Evolutionary conservation across 106 monocot genomes (phyloP).

Genomic region (Amphibolis antarctica): DNA sequence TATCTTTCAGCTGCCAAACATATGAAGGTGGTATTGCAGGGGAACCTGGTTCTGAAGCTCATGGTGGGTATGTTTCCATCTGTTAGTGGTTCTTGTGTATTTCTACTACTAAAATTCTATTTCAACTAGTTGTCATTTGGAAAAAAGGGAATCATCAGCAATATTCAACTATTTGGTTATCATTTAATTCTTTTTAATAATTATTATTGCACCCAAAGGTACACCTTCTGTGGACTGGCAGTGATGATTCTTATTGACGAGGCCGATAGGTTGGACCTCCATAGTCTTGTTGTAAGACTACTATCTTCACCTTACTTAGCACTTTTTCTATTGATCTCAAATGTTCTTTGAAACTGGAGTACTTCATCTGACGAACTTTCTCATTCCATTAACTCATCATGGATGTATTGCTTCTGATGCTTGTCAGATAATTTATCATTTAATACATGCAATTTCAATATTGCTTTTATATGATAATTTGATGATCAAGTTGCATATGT

Average conservation of each 20-base stretch:
- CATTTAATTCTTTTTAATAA: not conserved
- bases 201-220: constrained; percentile 34
- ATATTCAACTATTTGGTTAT: not conserved
- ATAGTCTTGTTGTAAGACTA: constrained; percentile 69
- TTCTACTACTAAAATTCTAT: no score
- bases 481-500: no score
- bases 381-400: no score
- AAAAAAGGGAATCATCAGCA: no score
- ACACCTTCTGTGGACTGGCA: constrained; percentile 98
- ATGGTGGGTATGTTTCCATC: constrained; percentile 87
- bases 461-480: no score
- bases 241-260: constrained; percentile 84
- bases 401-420: no score
- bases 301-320: not conserved
- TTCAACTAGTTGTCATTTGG: no score
- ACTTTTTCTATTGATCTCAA: not conserved
- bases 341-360: not conserved
- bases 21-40: constrained; percentile 99
- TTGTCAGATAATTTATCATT: no score
- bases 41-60: constrained; percentile 97
- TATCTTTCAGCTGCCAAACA: constrained; percentile 74
- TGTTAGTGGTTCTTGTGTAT: not conserved
- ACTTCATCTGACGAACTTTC: not conserved
- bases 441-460: no score
- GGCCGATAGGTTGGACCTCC: constrained; percentile 71